Conservation (phyloP, 176 grass and related monocot genomes). For the Secale cereale region DNA sequence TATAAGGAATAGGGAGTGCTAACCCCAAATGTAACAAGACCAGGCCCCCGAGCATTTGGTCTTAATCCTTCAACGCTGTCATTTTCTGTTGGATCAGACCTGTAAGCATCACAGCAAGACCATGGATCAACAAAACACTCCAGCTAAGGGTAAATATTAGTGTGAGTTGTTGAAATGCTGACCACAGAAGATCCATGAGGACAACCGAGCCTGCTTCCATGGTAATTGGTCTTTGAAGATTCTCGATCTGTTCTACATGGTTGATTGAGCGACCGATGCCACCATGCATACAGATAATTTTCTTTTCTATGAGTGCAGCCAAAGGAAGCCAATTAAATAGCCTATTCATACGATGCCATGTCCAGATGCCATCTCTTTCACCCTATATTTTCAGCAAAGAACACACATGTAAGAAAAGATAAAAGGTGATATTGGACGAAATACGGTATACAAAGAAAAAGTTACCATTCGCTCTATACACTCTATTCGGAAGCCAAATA, state of each 20-base stretch:
- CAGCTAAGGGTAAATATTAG: neutral
- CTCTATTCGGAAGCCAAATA: conserved; percentile 98
- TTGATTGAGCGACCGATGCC: conserved; percentile 98
- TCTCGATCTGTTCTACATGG: conserved; percentile 97
- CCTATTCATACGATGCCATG: conserved; percentile 97
- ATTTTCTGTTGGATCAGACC: conserved; percentile 99
- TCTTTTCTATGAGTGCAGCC: conserved; percentile 97
- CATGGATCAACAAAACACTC: conserved; percentile 23
- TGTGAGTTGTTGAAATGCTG: neutral
- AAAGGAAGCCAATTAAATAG: conserved; percentile 99
- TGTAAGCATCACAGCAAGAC: conserved; percentile 40
- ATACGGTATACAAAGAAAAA: neutral
- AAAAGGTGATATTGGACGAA: neutral
- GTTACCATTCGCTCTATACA: conserved; percentile 99
- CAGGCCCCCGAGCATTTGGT: conserved; percentile 93
- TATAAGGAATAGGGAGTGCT: conserved; percentile 25
- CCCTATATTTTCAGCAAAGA: conserved; percentile 56
- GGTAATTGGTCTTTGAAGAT: conserved; percentile 94
- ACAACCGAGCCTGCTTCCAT: conserved; percentile 99
- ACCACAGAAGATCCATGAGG: conserved; percentile 99
- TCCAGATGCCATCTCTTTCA: conserved; percentile 98
- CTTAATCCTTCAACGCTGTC: conserved; percentile 96
- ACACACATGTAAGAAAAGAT: neutral
- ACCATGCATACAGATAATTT: conserved; percentile 99
- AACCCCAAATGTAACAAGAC: conserved; percentile 99